phyloP scores from a whole-genome alignment of 345 rosid species.

The Populus deltoides region DNA sequence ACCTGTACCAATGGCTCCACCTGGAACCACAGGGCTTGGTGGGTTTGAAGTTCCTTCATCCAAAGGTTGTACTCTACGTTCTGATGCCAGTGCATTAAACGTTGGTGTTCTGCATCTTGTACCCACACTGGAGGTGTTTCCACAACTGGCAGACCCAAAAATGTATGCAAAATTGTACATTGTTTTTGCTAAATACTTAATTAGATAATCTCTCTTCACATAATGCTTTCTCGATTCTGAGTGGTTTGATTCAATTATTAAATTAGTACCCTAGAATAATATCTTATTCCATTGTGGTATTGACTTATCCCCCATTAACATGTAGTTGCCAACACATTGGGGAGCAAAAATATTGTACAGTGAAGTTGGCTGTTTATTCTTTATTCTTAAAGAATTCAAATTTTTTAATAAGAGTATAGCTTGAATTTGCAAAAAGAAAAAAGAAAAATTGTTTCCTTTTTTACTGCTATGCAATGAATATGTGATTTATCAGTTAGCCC shows the following conservation, averaged over 20 bases:
- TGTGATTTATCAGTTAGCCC: background rate
- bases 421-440: background rate
- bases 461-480: background rate
- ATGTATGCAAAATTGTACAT: conserved; percentile 42
- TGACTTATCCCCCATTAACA: background rate
- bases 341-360: background rate
- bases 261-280: background rate
- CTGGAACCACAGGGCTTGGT: conserved; percentile 97
- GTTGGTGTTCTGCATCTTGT: conserved; percentile 96
- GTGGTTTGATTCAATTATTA: conserved; percentile 7
- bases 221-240: background rate
- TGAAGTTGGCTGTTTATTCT: background rate
- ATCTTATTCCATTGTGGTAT: background rate
- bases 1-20: conserved; percentile 93
- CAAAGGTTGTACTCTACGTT: conserved; percentile 81
- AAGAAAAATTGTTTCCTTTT: background rate
- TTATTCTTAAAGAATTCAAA: background rate
- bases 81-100: conserved; percentile 96
- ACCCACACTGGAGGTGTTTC: conserved; percentile 94
- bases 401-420: background rate
- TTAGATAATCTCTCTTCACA: background rate
- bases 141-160: conserved; percentile 75
- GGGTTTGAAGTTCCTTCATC: conserved; percentile 99
- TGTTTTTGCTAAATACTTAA: conserved; percentile 4
- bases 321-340: background rate